Evolutionary conservation across 192 early-diverging fungal genomes (phyloP).

Genomic region (Glomus cerebriforme): DNA sequence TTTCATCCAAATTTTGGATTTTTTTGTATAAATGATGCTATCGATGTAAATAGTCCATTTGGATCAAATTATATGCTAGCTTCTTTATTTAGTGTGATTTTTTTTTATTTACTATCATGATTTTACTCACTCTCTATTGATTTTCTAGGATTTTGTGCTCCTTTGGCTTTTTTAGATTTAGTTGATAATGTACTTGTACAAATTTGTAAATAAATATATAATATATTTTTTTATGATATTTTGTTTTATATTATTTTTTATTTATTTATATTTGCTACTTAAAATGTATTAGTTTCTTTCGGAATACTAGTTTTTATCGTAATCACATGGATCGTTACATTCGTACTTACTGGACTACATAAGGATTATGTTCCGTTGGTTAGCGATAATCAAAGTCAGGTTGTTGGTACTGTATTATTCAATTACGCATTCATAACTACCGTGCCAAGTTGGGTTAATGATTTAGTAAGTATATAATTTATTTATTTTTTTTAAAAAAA

Average conservation of each 20-base stretch:
- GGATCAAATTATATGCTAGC: background rate
- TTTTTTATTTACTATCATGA: background rate
- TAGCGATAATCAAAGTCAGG: slow-evolving; percentile 49
- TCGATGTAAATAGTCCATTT: background rate
- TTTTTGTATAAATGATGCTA: background rate
- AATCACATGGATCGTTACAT: slow-evolving; percentile 59
- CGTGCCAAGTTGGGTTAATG: slow-evolving; percentile 66
- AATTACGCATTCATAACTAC: slow-evolving; percentile 72
- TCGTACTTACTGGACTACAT: slow-evolving; percentile 51
- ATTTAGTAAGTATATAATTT: slow-evolving; percentile 52
- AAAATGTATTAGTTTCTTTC: slow-evolving; percentile 50
- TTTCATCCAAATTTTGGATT: background rate
- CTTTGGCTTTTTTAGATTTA: background rate
- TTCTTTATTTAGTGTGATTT: background rate
- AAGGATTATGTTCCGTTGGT: slow-evolving; percentile 50
- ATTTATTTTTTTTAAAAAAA: no score
- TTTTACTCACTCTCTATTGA: background rate
- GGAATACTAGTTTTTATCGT: slow-evolving; percentile 52
- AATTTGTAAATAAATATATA: background rate
- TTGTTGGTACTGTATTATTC: slow-evolving; percentile 71
- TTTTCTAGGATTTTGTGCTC: background rate
- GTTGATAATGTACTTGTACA: background rate
- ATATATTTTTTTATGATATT: no score
- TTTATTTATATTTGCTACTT: no score
- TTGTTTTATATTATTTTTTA: no score